Evolutionary conservation across 768 basidiomycete species (phyloP), one percentile per base, ranked within the genome.

Genomic region (Tylopilus subfusipes): DNA sequence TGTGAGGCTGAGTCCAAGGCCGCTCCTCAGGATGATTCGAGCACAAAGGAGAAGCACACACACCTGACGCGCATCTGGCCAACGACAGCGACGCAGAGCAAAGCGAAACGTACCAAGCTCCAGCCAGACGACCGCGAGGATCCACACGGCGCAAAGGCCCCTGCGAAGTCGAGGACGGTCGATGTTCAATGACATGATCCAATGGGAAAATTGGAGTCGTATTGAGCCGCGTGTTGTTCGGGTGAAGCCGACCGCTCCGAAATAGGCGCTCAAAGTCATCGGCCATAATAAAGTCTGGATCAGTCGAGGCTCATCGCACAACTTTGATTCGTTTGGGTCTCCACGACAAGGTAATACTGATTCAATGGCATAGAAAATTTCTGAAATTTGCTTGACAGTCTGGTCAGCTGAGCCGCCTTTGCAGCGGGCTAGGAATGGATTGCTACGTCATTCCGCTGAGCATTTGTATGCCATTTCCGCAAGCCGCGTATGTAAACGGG

Each of bases 91-190:
- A 5, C 60, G 63, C 19, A 79, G 73, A 27, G 76, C 77, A 52
- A 70, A 71, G 43, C 70, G 63, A 67, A 90, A 92, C 8, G 77
- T 70, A 5, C 76, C 77, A 43, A 83, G 68, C 66, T 96, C 93
- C 61, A 78, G 81, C 87, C 87, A 93, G 36, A 86, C 50, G 42
- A 89, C 76, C 39, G 81, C 61, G 9, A 83, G 55, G 21, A 86
- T 68, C 91, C 91, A 93, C 25, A 78, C 38, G 6, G 74, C 57
- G 50, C 82, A 75, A n/a, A 88, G 72, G 30, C 70, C 62, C 45
- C 78, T 77, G 43, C 57, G 53, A 25, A 65, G 46, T 10, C 27
- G 22, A 19, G 38, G n/a, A 11, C 33, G 34, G 43, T 59, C 40
- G 3, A 30, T 22, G 38, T 31, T 55, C 19, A 31, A 40, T 39